Conservation (phyloP, 78 protist species). For the Tieghemostelium lacteum region DNA sequence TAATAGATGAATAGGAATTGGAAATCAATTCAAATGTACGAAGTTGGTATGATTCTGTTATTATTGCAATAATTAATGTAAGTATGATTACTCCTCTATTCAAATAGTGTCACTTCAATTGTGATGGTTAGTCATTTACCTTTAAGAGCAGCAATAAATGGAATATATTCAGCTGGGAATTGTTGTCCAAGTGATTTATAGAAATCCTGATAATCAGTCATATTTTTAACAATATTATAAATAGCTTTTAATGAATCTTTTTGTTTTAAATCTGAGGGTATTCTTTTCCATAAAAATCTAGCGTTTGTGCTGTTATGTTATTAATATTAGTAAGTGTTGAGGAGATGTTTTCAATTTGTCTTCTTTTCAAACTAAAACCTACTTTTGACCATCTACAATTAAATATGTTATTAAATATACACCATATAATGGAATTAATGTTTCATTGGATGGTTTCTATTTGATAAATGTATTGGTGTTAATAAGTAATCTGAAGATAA, state of each 20-base stretch:
- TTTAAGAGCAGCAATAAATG: background rate
- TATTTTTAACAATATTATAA: background rate
- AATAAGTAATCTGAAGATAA: background rate
- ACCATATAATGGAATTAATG: background rate
- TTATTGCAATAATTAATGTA: background rate
- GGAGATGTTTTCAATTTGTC: background rate
- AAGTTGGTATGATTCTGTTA: background rate
- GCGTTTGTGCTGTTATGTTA: background rate
- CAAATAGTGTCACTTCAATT: background rate
- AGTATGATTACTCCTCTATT: background rate
- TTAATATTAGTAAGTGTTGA: no score
- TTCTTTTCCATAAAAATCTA: background rate
- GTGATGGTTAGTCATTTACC: no score
- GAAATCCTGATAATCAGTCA: background rate
- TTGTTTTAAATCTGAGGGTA: background rate
- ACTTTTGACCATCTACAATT: background rate
- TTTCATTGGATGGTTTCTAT: background rate
- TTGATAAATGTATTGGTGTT: background rate
- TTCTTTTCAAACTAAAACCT: background rate
- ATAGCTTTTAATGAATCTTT: background rate
- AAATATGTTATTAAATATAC: no score
- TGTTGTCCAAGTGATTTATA: no score
- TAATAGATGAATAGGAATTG: background rate
- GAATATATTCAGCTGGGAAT: background rate
- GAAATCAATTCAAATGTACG: background rate